Base-by-base conservation (phyloP, 2,329 filamentous ascomycete species). In the Diaporthe humulicola region DNA sequence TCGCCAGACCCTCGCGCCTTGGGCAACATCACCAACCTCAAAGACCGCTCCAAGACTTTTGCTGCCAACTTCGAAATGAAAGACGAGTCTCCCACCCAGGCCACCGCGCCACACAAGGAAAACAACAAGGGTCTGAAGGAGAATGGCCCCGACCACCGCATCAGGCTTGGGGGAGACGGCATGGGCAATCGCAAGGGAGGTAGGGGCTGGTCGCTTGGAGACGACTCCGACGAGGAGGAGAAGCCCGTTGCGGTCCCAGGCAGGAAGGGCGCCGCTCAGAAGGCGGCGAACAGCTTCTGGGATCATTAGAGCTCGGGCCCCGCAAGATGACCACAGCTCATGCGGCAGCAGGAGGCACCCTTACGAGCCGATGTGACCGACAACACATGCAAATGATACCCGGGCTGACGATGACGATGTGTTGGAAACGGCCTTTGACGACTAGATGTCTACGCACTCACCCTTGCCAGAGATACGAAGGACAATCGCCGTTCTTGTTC, bases 31-130 rank as follows among this genome's bases (percentile, higher is more conserved):
- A 94, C 93, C 76, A 95, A 96, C 83, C 88, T 92, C 74, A 91
- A 92, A 80, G 90, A 93, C 82, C 93, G 94, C 73, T 88, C 88
- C 80, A 95, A 96, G 83, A 91, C 94, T 81, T 96, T 97, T 79
- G 92, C 92, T 66, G 84, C 92, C 28, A 94, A 98, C 79, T 98
- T 95, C 86, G 88, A 88, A 70, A 92, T 97, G 86, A 88, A 88
- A 9, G 95, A 98, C 81, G 87, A 91, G 54, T 91, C 91, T 75
- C 90, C 91, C 45, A 85, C 85, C 14, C 82, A 82, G 25, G 86
- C 78, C 83, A 48, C 83, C 25, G 42, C 79, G 71, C 78, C 64
- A 8, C 45, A 80, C 82, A 80, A 88, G 71, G 90, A 90, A 79
- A 88, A 90, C 80, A 90, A 90, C 80, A 86, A 86, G 70, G 54